Percentiles rank a stretch among this genome's conserved stretches.
Conservation (phyloP, 345 rosid species). For the Acer negundo region DNA sequence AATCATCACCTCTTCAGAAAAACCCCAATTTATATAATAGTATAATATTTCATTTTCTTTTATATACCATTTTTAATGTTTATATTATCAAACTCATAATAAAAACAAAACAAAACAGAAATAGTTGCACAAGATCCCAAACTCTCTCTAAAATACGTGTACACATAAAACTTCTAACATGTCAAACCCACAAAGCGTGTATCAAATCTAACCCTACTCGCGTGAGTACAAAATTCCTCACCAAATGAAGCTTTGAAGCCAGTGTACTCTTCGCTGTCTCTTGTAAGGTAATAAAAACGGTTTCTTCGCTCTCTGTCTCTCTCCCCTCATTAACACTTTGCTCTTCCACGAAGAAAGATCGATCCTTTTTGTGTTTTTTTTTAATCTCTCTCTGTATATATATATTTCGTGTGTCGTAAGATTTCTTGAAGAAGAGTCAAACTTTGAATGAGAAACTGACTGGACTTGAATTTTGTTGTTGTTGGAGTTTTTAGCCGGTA, state of each 20-base stretch:
- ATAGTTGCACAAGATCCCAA: conserved; percentile 18
- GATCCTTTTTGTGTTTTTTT: conserved; percentile 26
- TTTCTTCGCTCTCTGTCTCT: background rate
- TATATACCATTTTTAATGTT: background rate
- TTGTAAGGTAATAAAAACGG: conserved; percentile 25
- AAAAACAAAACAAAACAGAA: background rate
- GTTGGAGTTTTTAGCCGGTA: conserved; percentile 26
- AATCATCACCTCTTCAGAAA: too few relatives aligned
- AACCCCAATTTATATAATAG: too few relatives aligned
- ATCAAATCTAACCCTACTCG: background rate
- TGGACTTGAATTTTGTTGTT: conserved; percentile 11
- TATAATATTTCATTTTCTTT: too few relatives aligned
- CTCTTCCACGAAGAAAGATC: conserved; percentile 58
- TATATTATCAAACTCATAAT: background rate
- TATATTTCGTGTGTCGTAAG: conserved; percentile 10
- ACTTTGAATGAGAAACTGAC: conserved; percentile 15
- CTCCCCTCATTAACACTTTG: conserved; percentile 35
- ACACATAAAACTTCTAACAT: background rate
- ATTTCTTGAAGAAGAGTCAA: conserved; percentile 10
- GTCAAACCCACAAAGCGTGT: conserved; percentile 28
- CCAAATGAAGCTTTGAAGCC: conserved; percentile 23
- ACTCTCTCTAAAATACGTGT: conserved; percentile 1
- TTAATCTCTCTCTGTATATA: conserved; percentile 13
- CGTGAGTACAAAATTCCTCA: conserved; percentile 7
- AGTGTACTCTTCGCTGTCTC: conserved; percentile 30